Conservation (phyloP, 2,329 filamentous ascomycete genomes). For the Triangularia setosa region DNA sequence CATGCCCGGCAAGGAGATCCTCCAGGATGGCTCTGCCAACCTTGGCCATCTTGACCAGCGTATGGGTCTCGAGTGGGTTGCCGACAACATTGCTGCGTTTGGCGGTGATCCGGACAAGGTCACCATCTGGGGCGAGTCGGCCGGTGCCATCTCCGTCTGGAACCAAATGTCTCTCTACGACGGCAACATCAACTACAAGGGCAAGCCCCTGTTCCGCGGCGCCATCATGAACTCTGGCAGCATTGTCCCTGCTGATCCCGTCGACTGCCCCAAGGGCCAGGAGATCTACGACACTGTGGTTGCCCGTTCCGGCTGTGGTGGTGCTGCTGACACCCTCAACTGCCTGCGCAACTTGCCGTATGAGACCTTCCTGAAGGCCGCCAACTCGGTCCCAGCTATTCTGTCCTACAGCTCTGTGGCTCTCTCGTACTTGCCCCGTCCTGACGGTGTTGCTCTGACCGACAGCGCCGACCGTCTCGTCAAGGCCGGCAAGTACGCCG, state of each 20-base stretch:
- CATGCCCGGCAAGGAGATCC: conserved; percentile 63
- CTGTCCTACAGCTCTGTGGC: conserved; percentile 65
- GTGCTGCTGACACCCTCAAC: conserved; percentile 52
- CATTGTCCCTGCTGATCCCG: conserved; percentile 56
- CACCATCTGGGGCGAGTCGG: conserved; percentile 74
- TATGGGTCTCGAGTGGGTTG: conserved; percentile 69
- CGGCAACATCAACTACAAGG: conserved; percentile 71
- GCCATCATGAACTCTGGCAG: conserved; percentile 76
- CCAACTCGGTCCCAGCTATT: conserved; percentile 66
- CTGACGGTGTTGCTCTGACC: conserved; percentile 61
- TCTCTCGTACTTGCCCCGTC: conserved; percentile 70
- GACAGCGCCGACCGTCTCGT: conserved; percentile 60
- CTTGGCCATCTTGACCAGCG: conserved; percentile 70
- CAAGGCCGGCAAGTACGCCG: conserved; percentile 44
- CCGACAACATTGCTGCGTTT: conserved; percentile 72
- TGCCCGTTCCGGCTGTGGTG: conserved; percentile 56
- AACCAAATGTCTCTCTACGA: conserved; percentile 73
- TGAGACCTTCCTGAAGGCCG: conserved; percentile 58
- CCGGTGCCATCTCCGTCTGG: conserved; percentile 68
- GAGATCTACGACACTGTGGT: conserved; percentile 61
- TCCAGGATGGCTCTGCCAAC: conserved; percentile 64
- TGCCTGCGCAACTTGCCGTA: conserved; percentile 63
- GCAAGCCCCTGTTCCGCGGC: conserved; percentile 67
- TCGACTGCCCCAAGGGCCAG: conserved; percentile 65
- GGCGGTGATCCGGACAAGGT: conserved; percentile 76